Percentiles rank a stretch among this genome's conserved stretches.
Conservation (phyloP, 2,329 filamentous ascomycete species). For the Colletotrichum aenigma region DNA sequence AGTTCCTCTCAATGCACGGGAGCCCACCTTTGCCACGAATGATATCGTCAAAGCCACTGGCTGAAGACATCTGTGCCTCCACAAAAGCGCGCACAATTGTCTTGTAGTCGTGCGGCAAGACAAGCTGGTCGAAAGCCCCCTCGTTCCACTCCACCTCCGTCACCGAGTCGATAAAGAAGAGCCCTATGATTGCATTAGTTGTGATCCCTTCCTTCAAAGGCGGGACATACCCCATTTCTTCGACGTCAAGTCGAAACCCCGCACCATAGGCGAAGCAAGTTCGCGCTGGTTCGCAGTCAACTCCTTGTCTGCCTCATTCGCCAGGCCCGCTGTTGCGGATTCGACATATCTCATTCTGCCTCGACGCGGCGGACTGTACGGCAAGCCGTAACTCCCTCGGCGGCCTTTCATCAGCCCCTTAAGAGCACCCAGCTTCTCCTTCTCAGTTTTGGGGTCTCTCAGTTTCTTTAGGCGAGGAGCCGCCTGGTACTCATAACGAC, state of each 20-base stretch:
- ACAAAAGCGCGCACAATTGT: not conserved
- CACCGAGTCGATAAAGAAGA: not conserved
- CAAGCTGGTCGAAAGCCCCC: not conserved
- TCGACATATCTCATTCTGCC: not conserved
- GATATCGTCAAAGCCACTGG: not conserved
- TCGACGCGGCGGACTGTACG: not conserved
- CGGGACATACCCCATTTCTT: not conserved
- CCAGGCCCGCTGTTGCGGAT: not conserved
- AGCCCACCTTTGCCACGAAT: not conserved
- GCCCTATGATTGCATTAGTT: not conserved
- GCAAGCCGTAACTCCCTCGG: not conserved
- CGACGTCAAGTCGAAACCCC: not conserved
- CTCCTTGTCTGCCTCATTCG: not conserved
- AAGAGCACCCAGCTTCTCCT: not conserved
- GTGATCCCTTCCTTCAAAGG: fast-evolving
- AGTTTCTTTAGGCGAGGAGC: not conserved
- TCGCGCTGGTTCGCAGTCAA: not conserved
- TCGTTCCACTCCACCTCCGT: not conserved
- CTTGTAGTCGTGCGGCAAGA: not conserved
- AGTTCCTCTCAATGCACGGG: not conserved
- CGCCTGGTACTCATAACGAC: not conserved
- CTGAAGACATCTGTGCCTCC: not conserved
- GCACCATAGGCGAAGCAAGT: not conserved
- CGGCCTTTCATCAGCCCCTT: not conserved
- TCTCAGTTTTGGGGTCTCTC: not conserved